phyloP scores from a whole-genome alignment of 2,329 filamentous ascomycete genomes.

The Fusarium liriodendri region DNA sequence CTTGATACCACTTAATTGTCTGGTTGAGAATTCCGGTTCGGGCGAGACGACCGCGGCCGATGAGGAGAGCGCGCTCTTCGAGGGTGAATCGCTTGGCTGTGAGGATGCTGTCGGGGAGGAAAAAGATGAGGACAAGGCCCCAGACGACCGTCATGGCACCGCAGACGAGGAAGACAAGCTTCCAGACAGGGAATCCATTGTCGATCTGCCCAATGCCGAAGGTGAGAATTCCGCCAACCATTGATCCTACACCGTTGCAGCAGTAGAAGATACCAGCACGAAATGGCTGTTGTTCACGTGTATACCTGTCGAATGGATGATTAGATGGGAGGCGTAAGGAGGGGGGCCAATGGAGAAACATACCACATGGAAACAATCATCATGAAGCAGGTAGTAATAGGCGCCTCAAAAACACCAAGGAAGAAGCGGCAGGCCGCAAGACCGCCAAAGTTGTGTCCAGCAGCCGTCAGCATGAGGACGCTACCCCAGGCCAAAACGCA shows the following conservation, averaged over 20 bases:
- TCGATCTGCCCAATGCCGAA: conserved; percentile 65
- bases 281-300: conserved; percentile 57
- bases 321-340: no score
- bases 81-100: conserved; percentile 41
- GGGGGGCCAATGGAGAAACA: background rate
- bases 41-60: conserved; percentile 69
- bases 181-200: conserved; percentile 56
- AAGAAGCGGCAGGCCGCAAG: conserved; percentile 58
- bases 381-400: conserved; percentile 62
- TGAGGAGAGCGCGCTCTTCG: conserved; percentile 57
- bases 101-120: conserved; percentile 60
- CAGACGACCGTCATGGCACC: conserved; percentile 60
- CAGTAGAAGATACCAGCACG: conserved; percentile 52
- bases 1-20: conserved; percentile 59
- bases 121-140: conserved; percentile 55
- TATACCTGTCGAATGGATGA: conserved; percentile 2
- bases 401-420: conserved; percentile 59
- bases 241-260: conserved; percentile 56
- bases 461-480: conserved; percentile 57
- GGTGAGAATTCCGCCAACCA: conserved; percentile 57
- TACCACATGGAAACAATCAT: conserved; percentile 64
- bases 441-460: conserved; percentile 53
- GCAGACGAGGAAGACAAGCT: conserved; percentile 64
- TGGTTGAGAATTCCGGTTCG: conserved; percentile 60
- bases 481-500: conserved; percentile 50